A percentile compares a stretch with the other conserved stretches of the same genome.
Evolutionary conservation across 441 rosid genomes (phyloP).

Genomic region (Pelargonium fulgidum): DNA sequence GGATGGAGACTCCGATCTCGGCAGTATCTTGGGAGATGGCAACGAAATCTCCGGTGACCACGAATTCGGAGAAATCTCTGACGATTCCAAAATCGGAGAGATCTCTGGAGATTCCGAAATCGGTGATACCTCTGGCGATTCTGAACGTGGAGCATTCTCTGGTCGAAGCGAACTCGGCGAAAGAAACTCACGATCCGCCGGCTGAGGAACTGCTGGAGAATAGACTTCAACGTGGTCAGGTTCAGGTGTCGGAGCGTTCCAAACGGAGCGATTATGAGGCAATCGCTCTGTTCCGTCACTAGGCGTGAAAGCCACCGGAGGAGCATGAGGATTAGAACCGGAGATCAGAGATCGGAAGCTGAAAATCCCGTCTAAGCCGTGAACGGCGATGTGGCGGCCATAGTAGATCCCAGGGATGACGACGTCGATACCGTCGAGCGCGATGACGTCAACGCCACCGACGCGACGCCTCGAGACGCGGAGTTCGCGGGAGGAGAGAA

Average conservation of each 20-base stretch:
- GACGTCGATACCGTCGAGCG: constrained; percentile 25
- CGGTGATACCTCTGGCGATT: background rate
- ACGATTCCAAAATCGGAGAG: background rate
- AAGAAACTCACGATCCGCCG: background rate
- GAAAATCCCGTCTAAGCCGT: constrained; percentile 28
- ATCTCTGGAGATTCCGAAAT: background rate
- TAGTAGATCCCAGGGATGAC: constrained; percentile 34
- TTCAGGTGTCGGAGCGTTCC: background rate
- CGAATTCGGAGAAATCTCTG: background rate
- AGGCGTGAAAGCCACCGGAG: background rate
- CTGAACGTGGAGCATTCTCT: background rate
- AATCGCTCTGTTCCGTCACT: background rate
- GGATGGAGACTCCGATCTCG: background rate
- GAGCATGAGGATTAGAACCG: background rate
- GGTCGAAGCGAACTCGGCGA: background rate
- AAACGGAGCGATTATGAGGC: background rate
- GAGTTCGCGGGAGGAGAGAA: constrained; percentile 33
- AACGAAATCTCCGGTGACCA: too few relatives aligned
- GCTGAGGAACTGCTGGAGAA: background rate
- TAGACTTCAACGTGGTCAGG: background rate
- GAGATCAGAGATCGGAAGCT: background rate
- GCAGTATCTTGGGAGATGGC: too few relatives aligned
- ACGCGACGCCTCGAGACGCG: constrained; percentile 18
- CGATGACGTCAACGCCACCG: constrained; percentile 8
- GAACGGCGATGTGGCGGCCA: constrained; percentile 31